Evolutionary conservation across 305 asterid genomes (phyloP).

Genomic region (Salvia sclarea): DNA sequence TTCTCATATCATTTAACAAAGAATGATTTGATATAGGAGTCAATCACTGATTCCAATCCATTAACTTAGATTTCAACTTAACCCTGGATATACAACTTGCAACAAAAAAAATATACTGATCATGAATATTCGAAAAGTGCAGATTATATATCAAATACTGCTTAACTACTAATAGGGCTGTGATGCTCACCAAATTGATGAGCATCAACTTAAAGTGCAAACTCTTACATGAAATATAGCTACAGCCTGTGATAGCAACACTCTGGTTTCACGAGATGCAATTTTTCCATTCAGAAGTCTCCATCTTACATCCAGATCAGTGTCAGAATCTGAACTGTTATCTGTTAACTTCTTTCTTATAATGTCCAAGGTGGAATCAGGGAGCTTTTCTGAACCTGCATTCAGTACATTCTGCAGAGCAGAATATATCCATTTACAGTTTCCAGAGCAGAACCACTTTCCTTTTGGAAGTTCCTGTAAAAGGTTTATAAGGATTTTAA

Average conservation of each 20-base stretch:
- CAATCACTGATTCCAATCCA: constrained; percentile 4
- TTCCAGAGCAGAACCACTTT: constrained; percentile 86
- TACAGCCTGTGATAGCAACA: constrained; percentile 84
- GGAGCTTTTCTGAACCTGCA: constrained; percentile 76
- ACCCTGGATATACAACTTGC: constrained; percentile 12
- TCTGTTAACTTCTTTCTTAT: constrained; percentile 52
- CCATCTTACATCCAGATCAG: constrained; percentile 77
- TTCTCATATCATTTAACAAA: constrained; percentile 4
- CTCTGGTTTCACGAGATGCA: constrained; percentile 75
- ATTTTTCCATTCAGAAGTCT: constrained; percentile 83
- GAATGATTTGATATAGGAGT: constrained; percentile 2
- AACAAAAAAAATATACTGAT: constrained; percentile 10
- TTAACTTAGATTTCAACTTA: constrained; percentile 18
- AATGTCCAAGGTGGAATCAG: constrained; percentile 63
- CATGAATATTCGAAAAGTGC: constrained; percentile 6
- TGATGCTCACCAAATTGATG: neutral
- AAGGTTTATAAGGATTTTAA: constrained; percentile 30
- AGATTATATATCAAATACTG: constrained; percentile 3
- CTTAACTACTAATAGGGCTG: constrained; percentile 11
- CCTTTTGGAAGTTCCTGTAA: constrained; percentile 91
- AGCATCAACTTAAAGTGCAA: constrained; percentile 18
- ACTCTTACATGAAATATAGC: constrained; percentile 89
- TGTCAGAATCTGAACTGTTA: constrained; percentile 39
- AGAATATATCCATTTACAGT: constrained; percentile 75
- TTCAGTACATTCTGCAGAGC: constrained; percentile 64